A percentile compares a stretch with the other conserved stretches of the same genome.
These are phyloP conservation scores for Cyclotella baltica DNA, from an alignment of 108 stramenopile species.

Conservation along the genomic window DNA sequence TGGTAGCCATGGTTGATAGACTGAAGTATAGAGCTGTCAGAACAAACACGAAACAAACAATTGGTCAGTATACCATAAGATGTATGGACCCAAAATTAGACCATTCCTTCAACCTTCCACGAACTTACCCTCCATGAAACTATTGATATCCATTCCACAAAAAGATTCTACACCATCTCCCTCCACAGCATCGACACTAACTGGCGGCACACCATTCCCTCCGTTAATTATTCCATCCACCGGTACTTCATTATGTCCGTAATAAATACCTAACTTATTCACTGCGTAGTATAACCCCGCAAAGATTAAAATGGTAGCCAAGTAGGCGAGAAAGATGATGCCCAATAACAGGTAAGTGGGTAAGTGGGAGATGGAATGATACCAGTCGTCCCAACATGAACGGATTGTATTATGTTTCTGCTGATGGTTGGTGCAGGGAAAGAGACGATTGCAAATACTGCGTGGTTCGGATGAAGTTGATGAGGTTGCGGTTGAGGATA, in stretches of 20 bases:
- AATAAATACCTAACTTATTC: constrained; percentile 29
- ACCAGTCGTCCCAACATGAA: constrained; percentile 81
- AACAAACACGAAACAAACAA: constrained; percentile 4
- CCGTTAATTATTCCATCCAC: not conserved
- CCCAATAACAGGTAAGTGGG: constrained; percentile 66
- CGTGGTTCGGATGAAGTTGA: not conserved
- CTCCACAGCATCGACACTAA: constrained; percentile 2
- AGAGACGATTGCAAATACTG: not conserved
- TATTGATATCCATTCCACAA: constrained; percentile 87
- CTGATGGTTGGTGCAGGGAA: not conserved
- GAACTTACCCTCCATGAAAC: constrained; percentile 71
- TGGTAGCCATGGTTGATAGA: constrained; percentile 93
- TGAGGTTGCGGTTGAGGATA: not conserved
- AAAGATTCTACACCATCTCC: constrained; percentile 39
- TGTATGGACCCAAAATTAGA: not conserved
- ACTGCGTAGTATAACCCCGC: constrained; percentile 71
- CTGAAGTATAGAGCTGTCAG: constrained; percentile 80
- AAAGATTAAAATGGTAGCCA: constrained; percentile 67
- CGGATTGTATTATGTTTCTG: constrained; percentile 4
- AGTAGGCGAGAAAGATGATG: constrained; percentile 69
- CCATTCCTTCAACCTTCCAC: not conserved
- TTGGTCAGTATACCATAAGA: constrained; percentile 17
- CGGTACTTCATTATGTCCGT: not conserved
- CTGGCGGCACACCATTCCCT: not conserved
- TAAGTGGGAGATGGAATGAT: constrained; percentile 74